Conservation (phyloP, 495 filamentous ascomycete genomes). For the Tuber calosporum region DNA sequence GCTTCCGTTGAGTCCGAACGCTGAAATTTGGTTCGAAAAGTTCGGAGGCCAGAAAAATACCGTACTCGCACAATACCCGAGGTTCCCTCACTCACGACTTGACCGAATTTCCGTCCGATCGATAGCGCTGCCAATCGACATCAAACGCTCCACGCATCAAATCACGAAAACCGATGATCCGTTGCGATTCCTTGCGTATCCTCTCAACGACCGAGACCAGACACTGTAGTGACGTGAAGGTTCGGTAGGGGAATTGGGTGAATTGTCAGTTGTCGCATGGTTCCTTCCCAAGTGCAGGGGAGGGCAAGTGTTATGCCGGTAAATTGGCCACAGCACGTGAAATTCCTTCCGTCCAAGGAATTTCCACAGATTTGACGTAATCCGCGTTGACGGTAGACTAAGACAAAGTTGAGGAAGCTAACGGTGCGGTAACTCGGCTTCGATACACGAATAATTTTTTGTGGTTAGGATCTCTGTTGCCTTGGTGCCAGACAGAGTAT, state of each 20-base stretch:
- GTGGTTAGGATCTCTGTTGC: background rate
- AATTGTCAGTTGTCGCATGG: background rate
- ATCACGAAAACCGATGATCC: background rate
- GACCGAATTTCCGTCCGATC: background rate
- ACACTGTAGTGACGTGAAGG: background rate
- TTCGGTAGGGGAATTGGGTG: background rate
- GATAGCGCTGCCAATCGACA: background rate
- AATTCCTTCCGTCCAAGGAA: background rate
- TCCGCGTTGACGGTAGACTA: background rate
- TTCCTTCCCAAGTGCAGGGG: background rate
- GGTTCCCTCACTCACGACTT: background rate
- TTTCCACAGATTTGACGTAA: background rate
- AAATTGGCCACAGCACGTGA: background rate
- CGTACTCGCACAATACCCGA: conserved; percentile 5
- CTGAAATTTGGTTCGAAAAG: background rate
- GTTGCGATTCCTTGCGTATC: background rate
- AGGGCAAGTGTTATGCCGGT: background rate
- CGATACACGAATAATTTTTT: background rate
- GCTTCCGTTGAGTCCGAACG: background rate
- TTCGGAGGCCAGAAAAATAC: background rate
- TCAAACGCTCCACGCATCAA: background rate
- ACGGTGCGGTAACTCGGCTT: background rate
- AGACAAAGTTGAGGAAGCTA: background rate
- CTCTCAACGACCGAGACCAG: background rate
- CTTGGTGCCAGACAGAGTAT: background rate